Evolutionary conservation across 176 grass and related monocot genomes (phyloP), one percentile per base, ranked within the genome.

Genomic region (Musa beccarii): DNA sequence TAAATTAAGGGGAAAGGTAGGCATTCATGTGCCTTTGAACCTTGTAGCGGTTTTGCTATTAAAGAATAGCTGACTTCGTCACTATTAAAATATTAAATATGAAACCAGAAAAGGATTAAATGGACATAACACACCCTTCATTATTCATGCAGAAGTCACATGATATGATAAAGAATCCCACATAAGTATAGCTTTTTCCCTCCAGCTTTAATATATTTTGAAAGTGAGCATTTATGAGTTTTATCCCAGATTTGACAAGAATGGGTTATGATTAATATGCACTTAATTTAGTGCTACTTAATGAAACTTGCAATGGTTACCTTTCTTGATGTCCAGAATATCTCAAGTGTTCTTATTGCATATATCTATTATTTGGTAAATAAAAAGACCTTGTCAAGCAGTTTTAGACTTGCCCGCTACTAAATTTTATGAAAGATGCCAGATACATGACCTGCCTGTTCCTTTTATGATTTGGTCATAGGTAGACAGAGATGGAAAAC

Each of bases 401-500:
- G 13, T 26, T 66, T 15, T 26, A 12, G 23, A 9, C 23, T 26
- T 66, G 63, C 63, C 63, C 23, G 14, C 63, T 26, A 3, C 9
- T 13, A 66, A 23, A 13, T 11, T 26, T 63, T 11, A 12, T 14
- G 11, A n/a, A 66, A 26, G 11, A 66, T 66, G 21, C 24, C 10
- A 66, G 23, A 66, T 23, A 29, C 24, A 11, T 66, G 23, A 66
- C 23, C 17, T 61, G 17, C 7, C 63, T 66, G 21, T 28, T 65
- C 57, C 3, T 70, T 51, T 51, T 50, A 80, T 81, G 75, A 23
- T 72, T 51, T 53, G 51, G 49, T 75, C 9, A 5, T 72, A 98
- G 95, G 82, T 74, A 73, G 76, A 83, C 53, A 78, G 17, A 72
- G 75, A 70, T 69, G 80, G 89, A 75, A 82, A 85, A 50, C 67